These are phyloP conservation scores for Nematodospora valgi DNA, from an alignment of 805 yeast species.

Conservation along the genomic window DNA sequence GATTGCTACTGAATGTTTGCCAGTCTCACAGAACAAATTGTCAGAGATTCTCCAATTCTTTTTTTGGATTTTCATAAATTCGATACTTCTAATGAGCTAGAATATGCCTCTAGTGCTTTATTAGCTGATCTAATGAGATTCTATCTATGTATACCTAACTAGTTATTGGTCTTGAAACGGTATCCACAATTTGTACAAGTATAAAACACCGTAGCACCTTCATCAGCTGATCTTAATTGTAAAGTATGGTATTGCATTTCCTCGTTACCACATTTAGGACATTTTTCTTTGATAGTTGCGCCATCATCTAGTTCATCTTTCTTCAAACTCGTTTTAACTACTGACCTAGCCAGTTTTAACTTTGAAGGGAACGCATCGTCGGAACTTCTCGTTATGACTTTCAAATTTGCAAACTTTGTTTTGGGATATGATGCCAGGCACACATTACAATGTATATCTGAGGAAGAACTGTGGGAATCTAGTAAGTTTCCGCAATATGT, in stretches of 20 bases:
- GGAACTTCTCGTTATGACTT: constrained; percentile 85
- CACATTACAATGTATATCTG: constrained; percentile 53
- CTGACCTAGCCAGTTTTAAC: constrained; percentile 75
- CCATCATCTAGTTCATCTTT: constrained; percentile 86
- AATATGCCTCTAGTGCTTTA: constrained; percentile 50
- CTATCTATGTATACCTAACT: constrained; percentile 6
- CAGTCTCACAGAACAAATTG: constrained; percentile 88
- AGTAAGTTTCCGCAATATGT: constrained; percentile 87
- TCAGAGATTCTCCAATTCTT: constrained; percentile 93
- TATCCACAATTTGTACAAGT: constrained; percentile 92
- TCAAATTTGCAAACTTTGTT: constrained; percentile 65
- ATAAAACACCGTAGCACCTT: constrained; percentile 98
- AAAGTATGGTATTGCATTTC: constrained; percentile 98
- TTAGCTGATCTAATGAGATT: not conserved
- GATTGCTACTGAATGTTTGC: constrained; percentile 93
- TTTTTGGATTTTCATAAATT: constrained; percentile 98
- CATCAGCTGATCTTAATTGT: constrained; percentile 97
- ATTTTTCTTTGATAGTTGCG: constrained; percentile 93
- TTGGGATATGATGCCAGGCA: constrained; percentile 45
- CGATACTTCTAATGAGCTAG: constrained; percentile 80
- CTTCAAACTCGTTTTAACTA: constrained; percentile 81
- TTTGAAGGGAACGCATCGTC: constrained; percentile 93
- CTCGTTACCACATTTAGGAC: constrained; percentile 98
- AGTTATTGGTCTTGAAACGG: constrained; percentile 92
- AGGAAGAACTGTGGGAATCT: constrained; percentile 55